Conservation (phyloP, 306 rosid genomes). For the Casuarina cunninghamiana region DNA sequence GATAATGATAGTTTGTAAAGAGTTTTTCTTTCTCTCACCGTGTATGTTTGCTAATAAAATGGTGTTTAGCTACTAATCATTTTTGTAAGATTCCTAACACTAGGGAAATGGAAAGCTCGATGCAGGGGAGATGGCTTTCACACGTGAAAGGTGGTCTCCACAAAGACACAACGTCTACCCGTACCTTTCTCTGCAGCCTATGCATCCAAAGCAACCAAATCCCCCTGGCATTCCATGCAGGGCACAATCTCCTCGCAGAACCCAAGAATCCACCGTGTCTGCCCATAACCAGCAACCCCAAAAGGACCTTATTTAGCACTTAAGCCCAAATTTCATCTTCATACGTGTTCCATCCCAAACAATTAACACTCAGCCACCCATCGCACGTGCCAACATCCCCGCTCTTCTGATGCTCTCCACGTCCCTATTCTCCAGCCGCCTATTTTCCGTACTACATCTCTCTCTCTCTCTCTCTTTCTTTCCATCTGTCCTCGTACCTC, state of each 20-base stretch:
- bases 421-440: constrained; percentile 36
- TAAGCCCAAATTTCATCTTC: not conserved
- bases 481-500: constrained; percentile 14
- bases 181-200: not conserved
- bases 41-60: too few species aligned
- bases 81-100: not conserved
- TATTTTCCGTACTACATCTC: constrained; percentile 17
- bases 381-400: constrained; percentile 22
- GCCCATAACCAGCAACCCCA: constrained; percentile 42
- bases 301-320: not conserved
- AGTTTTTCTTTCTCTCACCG: too few species aligned
- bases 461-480: constrained; percentile 8
- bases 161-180: not conserved
- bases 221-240: constrained; percentile 36
- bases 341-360: constrained; percentile 14
- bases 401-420: not conserved
- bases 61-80: too few species aligned
- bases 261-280: constrained; percentile 50
- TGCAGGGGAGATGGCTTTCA: not conserved
- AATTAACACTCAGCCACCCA: not conserved
- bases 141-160: constrained; percentile 31
- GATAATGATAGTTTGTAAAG: not conserved
- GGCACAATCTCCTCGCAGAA: constrained; percentile 45
- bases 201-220: not conserved
- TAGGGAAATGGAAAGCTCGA: not conserved